phyloP scores from a whole-genome alignment of 2,329 filamentous ascomycete genomes.

The Colletotrichum gloeosporioides region DNA sequence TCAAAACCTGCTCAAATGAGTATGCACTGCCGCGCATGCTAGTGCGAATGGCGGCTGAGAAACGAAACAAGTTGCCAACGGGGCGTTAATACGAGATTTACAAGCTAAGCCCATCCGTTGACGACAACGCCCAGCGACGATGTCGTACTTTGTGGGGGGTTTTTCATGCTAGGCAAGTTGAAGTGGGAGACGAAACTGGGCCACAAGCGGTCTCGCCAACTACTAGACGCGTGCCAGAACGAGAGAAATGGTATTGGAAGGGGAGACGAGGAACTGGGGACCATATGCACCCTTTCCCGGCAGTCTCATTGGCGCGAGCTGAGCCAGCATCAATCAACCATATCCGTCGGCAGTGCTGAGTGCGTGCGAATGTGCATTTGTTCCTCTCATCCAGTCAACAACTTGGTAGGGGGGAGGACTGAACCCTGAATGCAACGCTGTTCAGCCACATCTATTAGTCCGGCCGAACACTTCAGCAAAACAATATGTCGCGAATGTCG shows the following conservation, averaged over 20 bases:
- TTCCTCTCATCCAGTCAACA: background rate
- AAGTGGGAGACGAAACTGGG: background rate
- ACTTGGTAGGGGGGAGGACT: background rate
- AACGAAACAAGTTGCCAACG: background rate
- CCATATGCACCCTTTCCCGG: slow-evolving; percentile 32
- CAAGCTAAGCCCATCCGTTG: slow-evolving; percentile 3
- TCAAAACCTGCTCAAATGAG: background rate
- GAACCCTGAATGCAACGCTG: background rate
- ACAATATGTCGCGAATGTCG: background rate
- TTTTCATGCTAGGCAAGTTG: slow-evolving; percentile 20
- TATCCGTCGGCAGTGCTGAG: background rate
- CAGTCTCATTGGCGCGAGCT: slow-evolving; percentile 33
- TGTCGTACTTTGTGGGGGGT: background rate
- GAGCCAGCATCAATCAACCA: background rate
- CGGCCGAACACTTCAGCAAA: background rate
- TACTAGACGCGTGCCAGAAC: slow-evolving; percentile 33
- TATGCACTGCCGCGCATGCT: slow-evolving; percentile 21
- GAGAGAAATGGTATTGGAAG: slow-evolving; percentile 21
- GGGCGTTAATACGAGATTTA: slow-evolving; percentile 14
- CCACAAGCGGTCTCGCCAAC: background rate
- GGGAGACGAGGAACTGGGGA: slow-evolving; percentile 30
- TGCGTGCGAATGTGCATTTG: background rate
- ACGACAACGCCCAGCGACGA: background rate
- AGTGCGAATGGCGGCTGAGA: slow-evolving; percentile 5
- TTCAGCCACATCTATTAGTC: background rate